Evolutionary conservation across 257 asterid species (phyloP), one percentile per base, ranked within the genome.

Genomic region (Capsicum chinense): DNA sequence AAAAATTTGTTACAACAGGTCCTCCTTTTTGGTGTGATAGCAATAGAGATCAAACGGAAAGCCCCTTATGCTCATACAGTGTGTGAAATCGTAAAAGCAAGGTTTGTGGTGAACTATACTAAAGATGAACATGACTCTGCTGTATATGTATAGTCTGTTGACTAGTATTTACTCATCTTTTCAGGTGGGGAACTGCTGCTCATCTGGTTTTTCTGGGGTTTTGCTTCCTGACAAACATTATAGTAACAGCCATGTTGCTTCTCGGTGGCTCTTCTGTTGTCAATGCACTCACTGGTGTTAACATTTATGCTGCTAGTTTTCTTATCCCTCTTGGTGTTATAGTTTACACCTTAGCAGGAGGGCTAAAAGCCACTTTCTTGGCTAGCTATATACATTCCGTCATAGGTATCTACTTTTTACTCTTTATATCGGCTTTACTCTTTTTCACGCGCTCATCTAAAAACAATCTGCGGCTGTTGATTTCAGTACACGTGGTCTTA

Each of bases 231-330:
- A 95, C 98, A 9, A 94, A 95, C 86, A 92, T 94, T 26, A 95
- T 92, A 21, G 99, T 95, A 8, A 95, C 98, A 6, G 99, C 99
- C 79, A 95, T 95, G 99, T 92, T 95, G 73, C 97, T 95, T 62
- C 99, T 95, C 7, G 98, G 99, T 35, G 99, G 99, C 60, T 95
- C 99, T 2, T 97, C 98, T 5, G 97, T 95, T 0, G 98, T 94
- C 84, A 95, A 88, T 86, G 99, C 98, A 35, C 95, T 95, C 56
- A 94, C 99, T 0, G 97, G 95, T n/a, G 98, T 95, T 50, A 91
- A 95, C 84, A 92, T 95, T 57, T 95, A 95, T 26, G 98, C 97
- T 37, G 99, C 99, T 6, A 95, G 99, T 84, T 95, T 95, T 42
- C 95, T 95, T 80, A 95, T 94, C 42, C 98, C 99, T 37, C 95